Evolutionary conservation across 371 early-diverging fungal species (phyloP).

Genomic region (Dichotomocladium elegans): DNA sequence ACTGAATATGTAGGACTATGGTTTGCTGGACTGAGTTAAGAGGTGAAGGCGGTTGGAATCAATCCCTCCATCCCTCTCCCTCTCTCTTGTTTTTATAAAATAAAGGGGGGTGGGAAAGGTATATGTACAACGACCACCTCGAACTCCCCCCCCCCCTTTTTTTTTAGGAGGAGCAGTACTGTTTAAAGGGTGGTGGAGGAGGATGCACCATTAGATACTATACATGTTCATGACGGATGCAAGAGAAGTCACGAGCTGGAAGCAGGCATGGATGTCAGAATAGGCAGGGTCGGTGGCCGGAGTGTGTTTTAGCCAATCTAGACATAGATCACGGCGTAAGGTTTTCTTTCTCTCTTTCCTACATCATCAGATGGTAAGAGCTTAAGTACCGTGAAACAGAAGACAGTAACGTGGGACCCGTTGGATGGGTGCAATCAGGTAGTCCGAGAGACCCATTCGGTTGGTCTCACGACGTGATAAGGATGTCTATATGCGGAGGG

Average conservation of each 20-base stretch:
- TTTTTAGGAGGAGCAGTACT: too few species aligned
- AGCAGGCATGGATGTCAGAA: slow-evolving; percentile 27
- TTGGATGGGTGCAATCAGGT: slow-evolving; percentile 41
- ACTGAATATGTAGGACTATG: too few species aligned
- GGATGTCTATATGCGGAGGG: slow-evolving; percentile 21
- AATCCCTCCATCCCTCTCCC: background rate
- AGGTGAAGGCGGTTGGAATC: background rate
- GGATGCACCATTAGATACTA: background rate
- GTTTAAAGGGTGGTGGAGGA: background rate
- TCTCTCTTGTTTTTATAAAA: background rate
- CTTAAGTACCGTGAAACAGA: slow-evolving; percentile 31
- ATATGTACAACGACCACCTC: background rate
- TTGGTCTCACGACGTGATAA: slow-evolving; percentile 31
- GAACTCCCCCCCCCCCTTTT: too few species aligned
- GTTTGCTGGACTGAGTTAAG: background rate
- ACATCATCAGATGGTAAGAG: background rate
- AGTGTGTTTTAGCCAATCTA: slow-evolving; percentile 43
- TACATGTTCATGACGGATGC: slow-evolving; percentile 21
- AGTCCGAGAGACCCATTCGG: slow-evolving; percentile 38
- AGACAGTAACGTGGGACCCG: slow-evolving; percentile 39
- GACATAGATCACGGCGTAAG: background rate
- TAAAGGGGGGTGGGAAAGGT: background rate
- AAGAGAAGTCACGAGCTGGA: slow-evolving; percentile 36
- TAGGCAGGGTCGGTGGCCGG: slow-evolving; percentile 29
- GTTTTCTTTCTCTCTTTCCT: too few species aligned